Evolutionary conservation across 2,329 filamentous ascomycete species (phyloP).

Genomic region (Colletotrichum sp.): DNA sequence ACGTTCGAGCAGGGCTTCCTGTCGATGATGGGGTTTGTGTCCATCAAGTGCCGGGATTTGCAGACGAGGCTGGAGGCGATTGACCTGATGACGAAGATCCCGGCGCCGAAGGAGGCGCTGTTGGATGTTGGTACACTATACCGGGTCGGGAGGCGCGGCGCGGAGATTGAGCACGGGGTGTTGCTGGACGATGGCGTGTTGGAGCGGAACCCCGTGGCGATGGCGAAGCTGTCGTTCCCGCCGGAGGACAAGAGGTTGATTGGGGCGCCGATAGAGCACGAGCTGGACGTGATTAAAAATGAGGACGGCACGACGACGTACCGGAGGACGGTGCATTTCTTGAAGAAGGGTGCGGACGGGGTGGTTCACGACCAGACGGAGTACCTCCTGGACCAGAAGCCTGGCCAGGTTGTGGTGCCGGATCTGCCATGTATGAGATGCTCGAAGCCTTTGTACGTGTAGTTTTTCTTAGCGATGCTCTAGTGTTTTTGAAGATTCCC

Average conservation of each 20-base stretch:
- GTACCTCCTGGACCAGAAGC: slow-evolving; percentile 2
- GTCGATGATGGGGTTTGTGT: neutral
- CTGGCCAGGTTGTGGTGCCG: neutral
- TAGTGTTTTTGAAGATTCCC: neutral
- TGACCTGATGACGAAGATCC: slow-evolving; percentile 24
- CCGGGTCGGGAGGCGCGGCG: neutral
- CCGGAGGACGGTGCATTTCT: neutral
- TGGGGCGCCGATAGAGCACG: slow-evolving; percentile 2
- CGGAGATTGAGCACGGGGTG: slow-evolving; percentile 17
- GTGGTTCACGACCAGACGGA: neutral
- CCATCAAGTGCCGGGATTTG: slow-evolving; percentile 25
- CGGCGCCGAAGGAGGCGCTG: slow-evolving; percentile 24
- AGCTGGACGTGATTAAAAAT: neutral
- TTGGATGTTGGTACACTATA: slow-evolving; percentile 5
- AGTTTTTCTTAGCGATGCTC: neutral
- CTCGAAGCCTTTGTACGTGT: neutral
- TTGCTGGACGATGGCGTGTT: slow-evolving; percentile 3
- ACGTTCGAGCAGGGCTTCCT: slow-evolving; percentile 5
- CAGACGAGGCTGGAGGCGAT: slow-evolving; percentile 41
- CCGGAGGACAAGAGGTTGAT: neutral
- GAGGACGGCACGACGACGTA: neutral
- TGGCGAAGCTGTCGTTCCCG: neutral
- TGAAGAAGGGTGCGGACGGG: neutral
- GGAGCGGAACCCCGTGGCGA: neutral
- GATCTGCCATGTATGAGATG: slow-evolving; percentile 4